These are phyloP conservation scores for Erysiphe pulchra DNA, from an alignment of 2,329 filamentous ascomycete genomes.

Conservation along the genomic window DNA sequence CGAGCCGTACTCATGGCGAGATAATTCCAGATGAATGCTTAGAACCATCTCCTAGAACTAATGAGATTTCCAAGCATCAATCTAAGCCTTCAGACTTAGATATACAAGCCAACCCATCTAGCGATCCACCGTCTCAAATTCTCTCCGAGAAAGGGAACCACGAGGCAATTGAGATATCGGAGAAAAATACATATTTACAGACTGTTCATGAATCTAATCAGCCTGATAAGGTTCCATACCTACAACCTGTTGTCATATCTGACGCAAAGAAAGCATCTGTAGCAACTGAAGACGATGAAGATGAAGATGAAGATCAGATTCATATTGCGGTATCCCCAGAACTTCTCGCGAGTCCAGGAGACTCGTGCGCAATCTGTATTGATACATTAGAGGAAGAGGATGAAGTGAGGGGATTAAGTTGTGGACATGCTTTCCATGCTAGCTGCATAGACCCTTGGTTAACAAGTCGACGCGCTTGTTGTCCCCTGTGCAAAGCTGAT, in stretches of 20 bases:
- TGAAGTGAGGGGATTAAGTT: conserved; percentile 77
- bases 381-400: conserved; percentile 87
- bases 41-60: conserved; percentile 15
- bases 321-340: conserved; percentile 61
- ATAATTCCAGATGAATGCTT: conserved; percentile 35
- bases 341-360: conserved; percentile 55
- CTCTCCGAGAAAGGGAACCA: conserved; percentile 2
- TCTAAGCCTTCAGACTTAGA: conserved; percentile 6
- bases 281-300: conserved; percentile 30
- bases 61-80: conserved; percentile 14
- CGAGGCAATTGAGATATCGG: conserved; percentile 3
- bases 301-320: conserved; percentile 56
- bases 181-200: conserved; percentile 7
- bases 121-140: not conserved
- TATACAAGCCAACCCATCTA: not conserved
- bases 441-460: conserved; percentile 92
- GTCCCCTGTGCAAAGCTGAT: conserved; percentile 90
- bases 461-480: conserved; percentile 80
- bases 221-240: conserved; percentile 6
- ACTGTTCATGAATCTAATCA: conserved; percentile 8
- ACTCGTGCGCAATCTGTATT: conserved; percentile 90
- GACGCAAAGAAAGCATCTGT: conserved; percentile 14
- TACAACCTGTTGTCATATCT: conserved; percentile 11
- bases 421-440: conserved; percentile 95
- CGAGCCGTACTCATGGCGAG: conserved; percentile 48